phyloP scores from a whole-genome alignment of 2,329 filamentous ascomycete genomes.

The Clarireedia homoeocarpa region DNA sequence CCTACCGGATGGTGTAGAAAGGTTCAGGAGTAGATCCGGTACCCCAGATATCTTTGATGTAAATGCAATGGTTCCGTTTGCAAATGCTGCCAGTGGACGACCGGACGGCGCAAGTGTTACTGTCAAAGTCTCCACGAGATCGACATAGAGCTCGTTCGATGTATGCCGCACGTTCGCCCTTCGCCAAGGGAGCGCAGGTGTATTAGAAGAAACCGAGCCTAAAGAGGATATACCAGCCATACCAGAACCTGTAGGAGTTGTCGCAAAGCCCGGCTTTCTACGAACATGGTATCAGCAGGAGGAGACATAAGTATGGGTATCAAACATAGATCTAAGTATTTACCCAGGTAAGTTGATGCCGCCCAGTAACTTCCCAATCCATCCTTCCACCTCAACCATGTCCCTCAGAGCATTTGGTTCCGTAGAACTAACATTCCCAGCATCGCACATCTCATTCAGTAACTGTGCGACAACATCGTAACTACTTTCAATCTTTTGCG shows the following conservation, averaged over 20 bases:
- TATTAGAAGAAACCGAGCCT: slow-evolving; percentile 34
- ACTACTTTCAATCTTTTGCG: slow-evolving; percentile 76
- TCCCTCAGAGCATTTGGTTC: slow-evolving; percentile 90
- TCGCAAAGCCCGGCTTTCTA: slow-evolving; percentile 27
- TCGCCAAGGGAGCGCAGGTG: slow-evolving; percentile 71
- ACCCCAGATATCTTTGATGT: slow-evolving; percentile 92
- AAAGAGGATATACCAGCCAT: slow-evolving; percentile 29
- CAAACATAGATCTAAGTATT: slow-evolving; percentile 12
- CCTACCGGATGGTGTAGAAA: slow-evolving; percentile 75
- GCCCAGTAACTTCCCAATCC: slow-evolving; percentile 81
- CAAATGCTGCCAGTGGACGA: slow-evolving; percentile 75
- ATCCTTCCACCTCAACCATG: slow-evolving; percentile 82
- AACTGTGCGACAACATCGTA: slow-evolving; percentile 94
- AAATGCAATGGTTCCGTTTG: slow-evolving; percentile 88
- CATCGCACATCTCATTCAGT: slow-evolving; percentile 93
- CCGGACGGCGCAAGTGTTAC: slow-evolving; percentile 89
- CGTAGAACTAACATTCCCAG: slow-evolving; percentile 78
- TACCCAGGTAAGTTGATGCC: slow-evolving; percentile 78
- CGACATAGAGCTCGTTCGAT: slow-evolving; percentile 94
- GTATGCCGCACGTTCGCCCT: slow-evolving; percentile 89
- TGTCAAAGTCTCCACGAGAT: slow-evolving; percentile 82
- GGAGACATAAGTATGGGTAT: neutral
- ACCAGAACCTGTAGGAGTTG: slow-evolving; percentile 22
- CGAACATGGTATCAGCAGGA: neutral
- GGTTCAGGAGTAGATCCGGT: slow-evolving; percentile 75